These are phyloP conservation scores for Boletus sp. DNA, from an alignment of 768 basidiomycete genomes.

Conservation along the genomic window DNA sequence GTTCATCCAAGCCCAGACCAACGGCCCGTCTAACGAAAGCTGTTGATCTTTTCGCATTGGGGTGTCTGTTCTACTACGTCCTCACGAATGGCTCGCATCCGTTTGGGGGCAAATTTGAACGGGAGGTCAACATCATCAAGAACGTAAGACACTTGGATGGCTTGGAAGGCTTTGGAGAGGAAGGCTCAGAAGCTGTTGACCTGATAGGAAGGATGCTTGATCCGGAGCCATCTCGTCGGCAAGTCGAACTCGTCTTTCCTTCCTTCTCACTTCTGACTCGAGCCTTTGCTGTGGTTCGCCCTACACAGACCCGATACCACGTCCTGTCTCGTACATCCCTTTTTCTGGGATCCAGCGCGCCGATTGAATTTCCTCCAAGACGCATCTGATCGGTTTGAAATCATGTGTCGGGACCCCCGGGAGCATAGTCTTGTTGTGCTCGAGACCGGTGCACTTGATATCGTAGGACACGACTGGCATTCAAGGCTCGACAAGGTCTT, in stretches of 20 bases:
- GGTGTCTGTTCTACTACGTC: conserved; percentile 93
- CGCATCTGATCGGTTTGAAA: conserved; percentile 95
- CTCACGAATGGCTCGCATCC: conserved; percentile 91
- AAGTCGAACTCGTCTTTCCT: conserved; percentile 26
- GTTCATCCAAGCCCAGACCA: conserved; percentile 19
- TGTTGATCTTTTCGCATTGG: conserved; percentile 95
- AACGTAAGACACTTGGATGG: conserved; percentile 68
- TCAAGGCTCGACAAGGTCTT: conserved; percentile 82
- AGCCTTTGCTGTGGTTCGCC: neutral
- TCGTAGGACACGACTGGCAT: conserved; percentile 93
- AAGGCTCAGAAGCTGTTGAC: conserved; percentile 87
- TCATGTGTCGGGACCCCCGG: conserved; percentile 91
- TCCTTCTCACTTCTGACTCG: conserved; percentile 2
- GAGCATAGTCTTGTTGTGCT: conserved; percentile 72
- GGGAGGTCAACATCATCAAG: conserved; percentile 92
- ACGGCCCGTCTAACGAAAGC: conserved; percentile 84
- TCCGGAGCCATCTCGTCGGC: conserved; percentile 75
- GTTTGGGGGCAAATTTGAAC: conserved; percentile 88
- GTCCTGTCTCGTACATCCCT: conserved; percentile 87
- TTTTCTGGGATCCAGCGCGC: conserved; percentile 91
- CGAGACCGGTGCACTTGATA: conserved; percentile 63
- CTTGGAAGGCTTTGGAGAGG: conserved; percentile 83
- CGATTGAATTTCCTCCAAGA: conserved; percentile 95
- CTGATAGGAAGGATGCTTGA: conserved; percentile 79
- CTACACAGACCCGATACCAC: conserved; percentile 77